phyloP scores from a whole-genome alignment of 495 filamentous ascomycete species.

The Sabuloglossum arenarium region DNA sequence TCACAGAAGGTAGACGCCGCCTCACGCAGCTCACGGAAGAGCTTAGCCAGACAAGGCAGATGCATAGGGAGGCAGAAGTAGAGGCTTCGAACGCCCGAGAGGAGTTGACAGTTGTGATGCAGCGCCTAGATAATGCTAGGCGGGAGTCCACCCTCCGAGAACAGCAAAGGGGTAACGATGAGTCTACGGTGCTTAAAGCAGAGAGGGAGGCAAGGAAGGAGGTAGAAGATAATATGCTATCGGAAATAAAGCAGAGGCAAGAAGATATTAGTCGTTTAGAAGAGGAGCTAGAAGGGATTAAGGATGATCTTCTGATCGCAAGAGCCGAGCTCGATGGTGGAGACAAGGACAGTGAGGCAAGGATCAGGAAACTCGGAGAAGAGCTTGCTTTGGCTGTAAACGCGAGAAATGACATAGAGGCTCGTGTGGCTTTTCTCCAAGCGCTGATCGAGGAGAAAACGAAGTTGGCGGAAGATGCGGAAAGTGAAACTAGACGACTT shows the following conservation, averaged over 20 bases:
- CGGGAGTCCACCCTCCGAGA: slow-evolving; percentile 16
- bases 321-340: slow-evolving; percentile 1
- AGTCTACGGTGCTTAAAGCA: slow-evolving; percentile 16
- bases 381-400: neutral
- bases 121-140: slow-evolving; percentile 26
- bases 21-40: slow-evolving; percentile 13
- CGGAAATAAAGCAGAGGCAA: slow-evolving; percentile 5
- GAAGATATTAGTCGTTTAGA: slow-evolving; percentile 8
- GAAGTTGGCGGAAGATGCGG: slow-evolving; percentile 16
- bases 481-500: slow-evolving; percentile 38
- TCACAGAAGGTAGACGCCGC: slow-evolving; percentile 7
- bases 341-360: neutral
- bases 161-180: slow-evolving; percentile 15
- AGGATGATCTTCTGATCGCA: slow-evolving; percentile 13
- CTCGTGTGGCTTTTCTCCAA: neutral
- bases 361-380: neutral
- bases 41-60: slow-evolving; percentile 5
- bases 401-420: neutral
- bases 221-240: slow-evolving; percentile 1
- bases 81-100: slow-evolving; percentile 14
- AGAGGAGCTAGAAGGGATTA: slow-evolving; percentile 16
- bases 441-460: slow-evolving; percentile 18
- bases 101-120: slow-evolving; percentile 23
- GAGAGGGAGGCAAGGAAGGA: slow-evolving; percentile 30
- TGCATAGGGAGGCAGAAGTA: slow-evolving; percentile 6